Evolutionary conservation across 1,284 basidiomycete genomes (phyloP).

Genomic region (Cronartium quercuum): DNA sequence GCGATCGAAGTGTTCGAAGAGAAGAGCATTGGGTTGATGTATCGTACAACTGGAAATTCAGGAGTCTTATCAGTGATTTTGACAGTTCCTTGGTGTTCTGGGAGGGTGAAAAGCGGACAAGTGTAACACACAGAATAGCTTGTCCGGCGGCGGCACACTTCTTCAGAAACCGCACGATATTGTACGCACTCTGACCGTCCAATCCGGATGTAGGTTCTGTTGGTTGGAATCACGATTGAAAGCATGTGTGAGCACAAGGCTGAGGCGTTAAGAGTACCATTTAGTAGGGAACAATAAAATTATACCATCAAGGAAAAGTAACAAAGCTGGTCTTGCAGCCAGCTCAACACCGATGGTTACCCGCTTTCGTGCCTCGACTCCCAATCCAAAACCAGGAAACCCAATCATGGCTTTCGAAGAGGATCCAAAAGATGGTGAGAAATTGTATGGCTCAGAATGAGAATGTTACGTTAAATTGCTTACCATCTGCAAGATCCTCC

Average conservation of each 20-base stretch:
- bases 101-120: slow-evolving; percentile 45
- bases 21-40: slow-evolving; percentile 49
- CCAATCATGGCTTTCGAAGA: slow-evolving; percentile 42
- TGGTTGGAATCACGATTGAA: slow-evolving; percentile 39
- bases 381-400: slow-evolving; percentile 53
- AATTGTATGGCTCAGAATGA: background rate
- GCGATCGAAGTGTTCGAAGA: slow-evolving; percentile 59
- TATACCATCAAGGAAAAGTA: slow-evolving; percentile 49
- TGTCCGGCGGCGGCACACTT: slow-evolving; percentile 75
- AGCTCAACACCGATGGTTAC: slow-evolving; percentile 60
- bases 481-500: slow-evolving; percentile 54
- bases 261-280: slow-evolving; percentile 4
- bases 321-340: slow-evolving; percentile 52
- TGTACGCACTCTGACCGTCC: slow-evolving; percentile 82
- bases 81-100: slow-evolving; percentile 52
- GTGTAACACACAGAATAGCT: slow-evolving; percentile 54
- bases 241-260: slow-evolving; percentile 40
- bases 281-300: slow-evolving; percentile 35
- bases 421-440: background rate
- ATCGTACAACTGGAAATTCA: slow-evolving; percentile 51
- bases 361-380: slow-evolving; percentile 56
- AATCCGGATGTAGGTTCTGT: slow-evolving; percentile 62
- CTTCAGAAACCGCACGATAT: slow-evolving; percentile 69
- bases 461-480: slow-evolving; percentile 49
- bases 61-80: slow-evolving; percentile 50